Evolutionary conservation across 169 alveolate genomes (phyloP), one percentile per base, ranked within the genome.

Genomic region (Eimeria necatrix): DNA sequence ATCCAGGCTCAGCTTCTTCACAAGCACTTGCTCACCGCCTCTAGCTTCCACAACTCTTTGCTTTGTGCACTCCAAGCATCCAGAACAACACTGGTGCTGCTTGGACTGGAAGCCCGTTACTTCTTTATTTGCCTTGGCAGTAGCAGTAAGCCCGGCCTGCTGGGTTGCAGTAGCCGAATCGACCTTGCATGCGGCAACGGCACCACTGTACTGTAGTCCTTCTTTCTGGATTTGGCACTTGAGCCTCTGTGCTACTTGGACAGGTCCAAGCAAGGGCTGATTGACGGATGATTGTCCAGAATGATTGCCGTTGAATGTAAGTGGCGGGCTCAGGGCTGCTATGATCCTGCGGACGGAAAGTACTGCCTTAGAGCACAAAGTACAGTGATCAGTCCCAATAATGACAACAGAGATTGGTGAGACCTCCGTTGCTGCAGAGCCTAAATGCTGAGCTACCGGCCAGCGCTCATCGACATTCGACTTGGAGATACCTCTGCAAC

Each of bases 311-410:
- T 76, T 61, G 86, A 48, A 76, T 4, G 51, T 64, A 18, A 85
- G 60, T 16, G 80, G 92, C 60, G 60, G 80, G 18, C 61, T 46
- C 80, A 85, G 48, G 18, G 81, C 16, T 10, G 92, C 26, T 10
- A 60, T 32, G 81, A 85, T 85, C 92, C 92, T 12, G n/a, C 49
- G 80, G 16, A 85, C 53, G 7, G 92, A 56, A 76, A 85, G 49
- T 32, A 53, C 61, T 24, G 92, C 92, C 92, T 85, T 85, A 78
- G 92, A 3, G 92, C 92, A 85, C 76, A 85, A 60, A 60, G 26
- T 85, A 59, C 92, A 85, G 80, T 16, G 60, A 61, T 85, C 60
- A 6, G 80, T 60, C 5, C 92, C 92, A 60, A 85, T 10, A 32
- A 85, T 24, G 48, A 60, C 14, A 41, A 85, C 80, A 53, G 12